Conservation (phyloP, 805 yeast genomes). For the Candida nanaspora region DNA sequence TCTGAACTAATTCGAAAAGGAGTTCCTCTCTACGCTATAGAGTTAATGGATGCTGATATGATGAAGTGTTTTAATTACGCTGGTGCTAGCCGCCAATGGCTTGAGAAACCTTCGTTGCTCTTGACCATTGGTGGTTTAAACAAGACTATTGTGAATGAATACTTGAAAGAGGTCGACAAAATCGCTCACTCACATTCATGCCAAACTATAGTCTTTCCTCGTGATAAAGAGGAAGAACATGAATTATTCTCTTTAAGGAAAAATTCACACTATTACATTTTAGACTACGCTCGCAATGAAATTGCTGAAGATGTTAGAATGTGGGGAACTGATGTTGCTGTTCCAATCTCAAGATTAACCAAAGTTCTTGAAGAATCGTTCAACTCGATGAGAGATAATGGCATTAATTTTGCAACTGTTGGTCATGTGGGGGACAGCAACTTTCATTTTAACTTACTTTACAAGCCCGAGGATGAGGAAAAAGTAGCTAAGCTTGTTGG, state of each 20-base stretch:
- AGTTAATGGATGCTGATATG: slow-evolving; percentile 53
- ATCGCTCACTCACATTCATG: slow-evolving; percentile 39
- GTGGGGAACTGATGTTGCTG: slow-evolving; percentile 41
- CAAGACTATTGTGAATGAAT: slow-evolving; percentile 29
- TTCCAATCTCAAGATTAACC: slow-evolving; percentile 32
- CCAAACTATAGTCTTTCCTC: slow-evolving; percentile 44
- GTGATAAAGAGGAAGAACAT: slow-evolving; percentile 43
- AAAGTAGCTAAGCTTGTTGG: slow-evolving; percentile 35
- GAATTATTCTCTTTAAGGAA: slow-evolving; percentile 66
- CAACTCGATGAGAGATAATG: slow-evolving; percentile 23
- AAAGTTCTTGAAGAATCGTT: slow-evolving; percentile 26
- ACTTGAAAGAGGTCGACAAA: slow-evolving; percentile 34
- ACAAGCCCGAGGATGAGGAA: slow-evolving; percentile 22
- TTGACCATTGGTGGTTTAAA: slow-evolving; percentile 32
- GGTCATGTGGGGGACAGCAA: slow-evolving; percentile 43
- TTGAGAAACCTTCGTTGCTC: slow-evolving; percentile 46
- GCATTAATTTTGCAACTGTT: slow-evolving; percentile 28
- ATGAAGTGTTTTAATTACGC: slow-evolving; percentile 50
- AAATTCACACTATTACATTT: slow-evolving; percentile 45
- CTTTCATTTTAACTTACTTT: slow-evolving; percentile 37
- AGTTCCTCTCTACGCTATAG: slow-evolving; percentile 56
- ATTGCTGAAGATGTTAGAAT: slow-evolving; percentile 28
- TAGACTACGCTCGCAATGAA: slow-evolving; percentile 41
- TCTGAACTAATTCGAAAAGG: slow-evolving; percentile 48
- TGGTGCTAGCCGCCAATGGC: slow-evolving; percentile 43